Conservation (phyloP, 306 rosid species). For the Luffa acutangula region DNA sequence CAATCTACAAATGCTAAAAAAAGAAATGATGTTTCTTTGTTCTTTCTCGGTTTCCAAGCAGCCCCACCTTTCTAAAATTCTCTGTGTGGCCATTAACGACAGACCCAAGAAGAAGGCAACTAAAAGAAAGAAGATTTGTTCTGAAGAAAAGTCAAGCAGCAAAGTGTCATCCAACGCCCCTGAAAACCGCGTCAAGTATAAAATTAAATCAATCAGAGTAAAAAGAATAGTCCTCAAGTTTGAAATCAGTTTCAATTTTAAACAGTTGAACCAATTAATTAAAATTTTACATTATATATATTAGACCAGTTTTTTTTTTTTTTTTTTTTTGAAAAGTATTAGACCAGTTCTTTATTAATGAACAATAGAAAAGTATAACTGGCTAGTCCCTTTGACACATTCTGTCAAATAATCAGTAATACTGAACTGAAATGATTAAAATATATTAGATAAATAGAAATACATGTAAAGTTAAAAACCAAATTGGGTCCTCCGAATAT, state of each 20-base stretch:
- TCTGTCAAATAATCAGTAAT: neutral
- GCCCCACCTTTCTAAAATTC: neutral
- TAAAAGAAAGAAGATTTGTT: neutral
- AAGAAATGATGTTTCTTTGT: neutral
- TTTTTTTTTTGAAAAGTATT: too few relatives aligned
- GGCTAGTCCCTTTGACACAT: neutral
- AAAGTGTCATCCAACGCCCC: neutral
- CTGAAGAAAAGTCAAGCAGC: neutral
- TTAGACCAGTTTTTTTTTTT: neutral
- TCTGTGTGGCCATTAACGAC: neutral
- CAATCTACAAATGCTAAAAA: neutral
- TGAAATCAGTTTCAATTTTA: neutral
- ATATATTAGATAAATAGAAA: neutral
- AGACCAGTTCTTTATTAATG: neutral
- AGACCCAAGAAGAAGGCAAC: neutral
- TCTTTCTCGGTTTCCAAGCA: neutral
- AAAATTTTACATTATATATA: neutral
- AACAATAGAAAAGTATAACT: neutral
- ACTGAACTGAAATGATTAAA: neutral
- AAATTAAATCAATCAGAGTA: neutral
- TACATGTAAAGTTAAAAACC: neutral
- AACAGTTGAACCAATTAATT: neutral
- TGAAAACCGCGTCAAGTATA: neutral
- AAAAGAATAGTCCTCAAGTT: neutral
- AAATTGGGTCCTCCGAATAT: neutral